Evolutionary conservation across 116 monocot genomes (phyloP).

Genomic region (Posidonia oceanica): DNA sequence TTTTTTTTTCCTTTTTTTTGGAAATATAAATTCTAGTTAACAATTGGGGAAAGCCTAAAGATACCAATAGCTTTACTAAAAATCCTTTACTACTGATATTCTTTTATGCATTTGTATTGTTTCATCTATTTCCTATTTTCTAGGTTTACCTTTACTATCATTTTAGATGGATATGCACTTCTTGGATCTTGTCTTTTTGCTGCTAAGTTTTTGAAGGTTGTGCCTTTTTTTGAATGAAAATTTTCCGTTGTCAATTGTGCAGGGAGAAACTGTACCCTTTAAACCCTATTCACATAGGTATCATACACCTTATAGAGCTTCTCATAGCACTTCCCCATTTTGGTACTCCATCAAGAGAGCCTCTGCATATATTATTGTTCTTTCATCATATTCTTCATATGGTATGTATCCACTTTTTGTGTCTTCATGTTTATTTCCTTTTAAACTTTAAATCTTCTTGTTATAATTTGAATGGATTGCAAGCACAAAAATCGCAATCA

Average conservation of each 20-base stretch:
- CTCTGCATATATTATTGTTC: conserved; percentile 32
- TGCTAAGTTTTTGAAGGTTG: not conserved
- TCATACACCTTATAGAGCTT: conserved; percentile 23
- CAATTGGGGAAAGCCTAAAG: too few relatives aligned
- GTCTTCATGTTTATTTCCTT: not conserved
- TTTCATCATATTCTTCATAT: conserved; percentile 39
- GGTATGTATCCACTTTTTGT: conserved; percentile 13
- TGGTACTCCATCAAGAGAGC: conserved; percentile 47
- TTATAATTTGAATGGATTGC: not conserved
- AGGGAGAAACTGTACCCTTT: conserved; percentile 34
- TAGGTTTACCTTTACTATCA: too few relatives aligned
- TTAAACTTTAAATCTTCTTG: too few relatives aligned
- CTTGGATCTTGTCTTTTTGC: not conserved
- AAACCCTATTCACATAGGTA: conserved; percentile 29
- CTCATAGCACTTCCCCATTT: conserved; percentile 30
- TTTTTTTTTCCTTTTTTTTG: too few relatives aligned
- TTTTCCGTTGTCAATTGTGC: conserved; percentile 3
- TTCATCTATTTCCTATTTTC: too few relatives aligned
- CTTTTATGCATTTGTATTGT: too few relatives aligned
- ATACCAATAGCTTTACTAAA: too few relatives aligned
- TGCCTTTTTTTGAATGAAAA: not conserved
- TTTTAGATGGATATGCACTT: not conserved
- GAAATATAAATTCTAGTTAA: too few relatives aligned
- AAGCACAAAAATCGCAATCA: not conserved
- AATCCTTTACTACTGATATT: too few relatives aligned